phyloP scores from a whole-genome alignment of 768 basidiomycete genomes.

The Suillus subalutaceus region DNA sequence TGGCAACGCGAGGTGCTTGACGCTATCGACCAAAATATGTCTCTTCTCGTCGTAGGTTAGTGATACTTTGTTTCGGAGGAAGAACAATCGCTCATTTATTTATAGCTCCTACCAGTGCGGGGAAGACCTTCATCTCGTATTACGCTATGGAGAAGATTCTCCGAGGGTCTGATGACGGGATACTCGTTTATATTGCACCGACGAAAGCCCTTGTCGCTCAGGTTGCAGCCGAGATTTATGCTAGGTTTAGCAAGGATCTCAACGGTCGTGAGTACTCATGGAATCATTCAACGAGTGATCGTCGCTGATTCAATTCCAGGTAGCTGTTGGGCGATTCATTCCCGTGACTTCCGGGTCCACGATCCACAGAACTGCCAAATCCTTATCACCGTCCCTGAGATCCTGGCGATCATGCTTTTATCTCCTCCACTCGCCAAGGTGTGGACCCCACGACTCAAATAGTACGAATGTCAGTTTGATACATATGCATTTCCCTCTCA shows the following conservation, averaged over 20 bases:
- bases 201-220: conserved; percentile 77
- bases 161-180: conserved; percentile 62
- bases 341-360: conserved; percentile 63
- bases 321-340: conserved; percentile 67
- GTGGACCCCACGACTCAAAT: conserved; percentile 67
- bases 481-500: conserved; percentile 7
- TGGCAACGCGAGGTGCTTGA: conserved; percentile 75
- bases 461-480: conserved; percentile 36
- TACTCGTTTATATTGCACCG: conserved; percentile 74
- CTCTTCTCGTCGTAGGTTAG: conserved; percentile 69
- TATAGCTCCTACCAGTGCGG: conserved; percentile 69
- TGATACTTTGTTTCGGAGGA: conserved; percentile 7
- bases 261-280: conserved; percentile 42
- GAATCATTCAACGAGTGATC: background rate
- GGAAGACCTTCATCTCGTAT: conserved; percentile 78
- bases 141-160: conserved; percentile 77
- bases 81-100: conserved; percentile 7
- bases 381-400: conserved; percentile 73
- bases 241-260: conserved; percentile 61
- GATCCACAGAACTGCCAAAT: conserved; percentile 72
- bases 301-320: conserved; percentile 36
- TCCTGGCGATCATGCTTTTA: conserved; percentile 68
- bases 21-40: conserved; percentile 57
- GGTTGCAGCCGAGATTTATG: conserved; percentile 75
- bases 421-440: conserved; percentile 61